Conservation (phyloP, 768 basidiomycete species). For the Leccinum longicurvipes region DNA sequence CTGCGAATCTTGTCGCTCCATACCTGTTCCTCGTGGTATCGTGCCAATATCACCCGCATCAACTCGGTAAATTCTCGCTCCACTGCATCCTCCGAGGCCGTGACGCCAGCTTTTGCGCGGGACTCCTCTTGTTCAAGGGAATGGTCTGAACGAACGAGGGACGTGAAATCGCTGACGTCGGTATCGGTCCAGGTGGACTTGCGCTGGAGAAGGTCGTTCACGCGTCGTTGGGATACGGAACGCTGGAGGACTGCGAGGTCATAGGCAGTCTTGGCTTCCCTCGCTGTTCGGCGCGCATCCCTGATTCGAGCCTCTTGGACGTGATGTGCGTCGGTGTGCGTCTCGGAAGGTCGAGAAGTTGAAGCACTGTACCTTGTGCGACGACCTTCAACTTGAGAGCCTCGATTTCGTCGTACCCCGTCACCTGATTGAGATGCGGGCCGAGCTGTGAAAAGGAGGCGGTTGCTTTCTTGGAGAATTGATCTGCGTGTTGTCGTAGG, state of each 20-base stretch:
- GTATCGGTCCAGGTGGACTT: conserved; percentile 90
- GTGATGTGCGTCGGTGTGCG: conserved; percentile 8
- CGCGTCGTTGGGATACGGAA: conserved; percentile 87
- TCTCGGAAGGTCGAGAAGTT: not conserved
- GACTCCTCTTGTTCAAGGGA: conserved; percentile 76
- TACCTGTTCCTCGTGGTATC: conserved; percentile 98
- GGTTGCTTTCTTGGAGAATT: conserved; percentile 54
- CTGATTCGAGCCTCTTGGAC: conserved; percentile 70
- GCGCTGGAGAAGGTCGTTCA: conserved; percentile 91
- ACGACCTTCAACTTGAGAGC: conserved; percentile 73
- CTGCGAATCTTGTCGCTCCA: conserved; percentile 99
- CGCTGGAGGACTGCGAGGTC: conserved; percentile 77
- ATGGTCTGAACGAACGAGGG: conserved; percentile 88
- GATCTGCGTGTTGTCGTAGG: conserved; percentile 51
- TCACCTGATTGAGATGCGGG: conserved; percentile 75
- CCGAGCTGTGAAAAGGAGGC: conserved; percentile 72
- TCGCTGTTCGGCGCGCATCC: conserved; percentile 60
- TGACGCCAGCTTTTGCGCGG: conserved; percentile 62
- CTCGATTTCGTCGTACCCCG: conserved; percentile 92
- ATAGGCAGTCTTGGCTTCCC: conserved; percentile 70
- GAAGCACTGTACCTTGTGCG: conserved; percentile 63
- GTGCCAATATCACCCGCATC: conserved; percentile 82
- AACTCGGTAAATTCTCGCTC: conserved; percentile 86
- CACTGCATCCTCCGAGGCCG: conserved; percentile 70
- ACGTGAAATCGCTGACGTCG: conserved; percentile 86